These are phyloP conservation scores for Fusarium armeniacum DNA, from an alignment of 2,329 filamentous ascomycete genomes.

Conservation along the genomic window DNA sequence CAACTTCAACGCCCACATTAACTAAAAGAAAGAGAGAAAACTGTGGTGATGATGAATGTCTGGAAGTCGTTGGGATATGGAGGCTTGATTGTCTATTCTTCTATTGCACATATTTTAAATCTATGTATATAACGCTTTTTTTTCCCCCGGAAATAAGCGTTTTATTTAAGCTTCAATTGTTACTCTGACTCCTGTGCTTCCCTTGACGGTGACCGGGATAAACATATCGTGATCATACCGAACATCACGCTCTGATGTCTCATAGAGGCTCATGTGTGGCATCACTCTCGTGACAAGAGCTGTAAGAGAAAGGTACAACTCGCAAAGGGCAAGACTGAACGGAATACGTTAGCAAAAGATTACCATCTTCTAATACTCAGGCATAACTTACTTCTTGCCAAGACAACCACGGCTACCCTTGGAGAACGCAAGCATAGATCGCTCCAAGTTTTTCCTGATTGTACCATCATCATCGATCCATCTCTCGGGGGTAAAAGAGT, in stretches of 20 bases:
- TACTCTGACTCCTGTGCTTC: conserved; percentile 16
- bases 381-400: conserved; percentile 23
- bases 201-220: conserved; percentile 7
- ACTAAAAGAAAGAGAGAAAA: background rate
- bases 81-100: background rate
- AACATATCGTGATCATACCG: conserved; percentile 34
- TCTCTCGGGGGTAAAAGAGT: conserved; percentile 10
- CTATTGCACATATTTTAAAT: conserved; percentile 16
- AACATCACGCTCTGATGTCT: conserved; percentile 20
- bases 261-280: conserved; percentile 20
- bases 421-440: conserved; percentile 16
- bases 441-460: conserved; percentile 18
- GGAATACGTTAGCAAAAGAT: background rate
- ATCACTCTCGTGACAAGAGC: conserved; percentile 17
- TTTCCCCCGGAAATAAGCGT: background rate
- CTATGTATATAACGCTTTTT: background rate
- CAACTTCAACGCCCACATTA: conserved; percentile 25
- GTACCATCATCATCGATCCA: conserved; percentile 16
- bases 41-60: background rate
- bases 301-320: conserved; percentile 25
- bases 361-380: accelerated
- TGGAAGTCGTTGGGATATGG: background rate
- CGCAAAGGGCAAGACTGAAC: conserved; percentile 18
- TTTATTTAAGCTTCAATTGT: conserved; percentile 10
- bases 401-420: conserved; percentile 29